Evolutionary conservation across 2,329 filamentous ascomycete genomes (phyloP), one percentile per base, ranked within the genome.

Genomic region (Neonectria magnoliae): DNA sequence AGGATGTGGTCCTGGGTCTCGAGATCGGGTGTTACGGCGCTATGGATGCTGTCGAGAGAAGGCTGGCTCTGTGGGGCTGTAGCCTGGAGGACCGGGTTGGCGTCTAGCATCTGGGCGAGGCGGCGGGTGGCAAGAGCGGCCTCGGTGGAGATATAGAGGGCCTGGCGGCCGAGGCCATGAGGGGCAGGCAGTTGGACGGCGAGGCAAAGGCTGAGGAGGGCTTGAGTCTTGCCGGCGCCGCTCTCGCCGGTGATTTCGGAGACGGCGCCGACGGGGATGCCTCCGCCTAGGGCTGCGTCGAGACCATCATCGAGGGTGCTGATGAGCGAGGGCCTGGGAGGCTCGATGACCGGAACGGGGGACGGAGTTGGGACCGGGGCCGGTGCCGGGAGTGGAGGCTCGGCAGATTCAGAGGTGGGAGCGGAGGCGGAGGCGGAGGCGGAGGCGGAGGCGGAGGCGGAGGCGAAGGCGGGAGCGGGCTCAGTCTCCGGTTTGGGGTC

Each of bases 1-100:
- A 98, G 84, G 75, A 99, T 97, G 80, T 98, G 95, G 64, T 98
- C 95, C 80, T 99, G 96, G 0, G 92, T 91, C 79, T 98, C 96
- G 60, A 98, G 89, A 76, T 98, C 94, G 33, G 93, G 92, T 10
- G 93, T 94, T 54, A 91, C 89, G 69, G 96, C 92, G 77, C 91
- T 93, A 72, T 94, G 86, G 68, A 99, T 90, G 69, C 86, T 85
- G 77, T 93, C 89, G 5, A 98, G 85, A 0, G 92, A 92, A 1
- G 94, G 85, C 16, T 75, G 76, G 41, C 69, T 53, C 9, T 67
- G 64, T 13, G 56, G 64, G 14, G 69, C 66, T 14, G 70, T 31
- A 69, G 74, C 65, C 79, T 65, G 70, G 62, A 97, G 84, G 54
- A 83, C 75, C 0, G 91, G 89, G 77, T 97, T 89, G 50, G 82